Base-by-base conservation (phyloP, 2,329 filamentous ascomycete genomes). In the Biscogniauxia mediterranea region DNA sequence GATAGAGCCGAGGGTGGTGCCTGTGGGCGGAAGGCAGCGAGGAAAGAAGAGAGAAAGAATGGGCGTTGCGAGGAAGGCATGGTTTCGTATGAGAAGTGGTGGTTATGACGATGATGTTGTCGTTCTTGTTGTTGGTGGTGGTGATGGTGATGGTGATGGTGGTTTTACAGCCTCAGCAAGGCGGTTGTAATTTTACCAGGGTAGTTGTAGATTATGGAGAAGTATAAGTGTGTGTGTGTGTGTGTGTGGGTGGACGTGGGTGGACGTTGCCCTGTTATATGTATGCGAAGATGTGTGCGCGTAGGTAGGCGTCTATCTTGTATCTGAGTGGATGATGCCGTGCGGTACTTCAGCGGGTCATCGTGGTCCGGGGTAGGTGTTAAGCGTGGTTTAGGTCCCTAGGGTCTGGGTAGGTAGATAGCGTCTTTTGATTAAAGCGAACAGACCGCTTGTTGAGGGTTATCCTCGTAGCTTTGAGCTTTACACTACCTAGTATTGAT, bases 61-160 rank as follows among this genome's bases (percentile, higher is more conserved):
- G 73, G 71, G 25, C 73, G 71, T 58, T 75, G 73, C 38, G 72
- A 73, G 15, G 72, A 73, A 49, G 71, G 68, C 71, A 74, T 69
- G 28, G 51, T 57, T 64, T 56, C 28, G 17, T 50, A 2, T 4
- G 38, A 54, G 55, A 52, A 56, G 53, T 62, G 49, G 20, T n/a
- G 20, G 53, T 53, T 53, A 32, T 54, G 38, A 6, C 23, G 26
- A 26, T 42, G 20, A 3, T 23, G 51, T 32, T 50, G 19, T 46
- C 20, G 55, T 60, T 20, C 25, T 42, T 15, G 25, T 50, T 46
- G 26, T 54, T n/a, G 50, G 13, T 19, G 15, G 50, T 60, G 46
- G 8, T 28, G 26, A 28, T 4, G 26, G 8, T 28, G 26, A 28
- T 28, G 8, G 26, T 32, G 28, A 32, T 4, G 38, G 17, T 46